These are phyloP conservation scores for Sporothrix humicola DNA, from an alignment of 2,329 filamentous ascomycete species.

Conservation along the genomic window DNA sequence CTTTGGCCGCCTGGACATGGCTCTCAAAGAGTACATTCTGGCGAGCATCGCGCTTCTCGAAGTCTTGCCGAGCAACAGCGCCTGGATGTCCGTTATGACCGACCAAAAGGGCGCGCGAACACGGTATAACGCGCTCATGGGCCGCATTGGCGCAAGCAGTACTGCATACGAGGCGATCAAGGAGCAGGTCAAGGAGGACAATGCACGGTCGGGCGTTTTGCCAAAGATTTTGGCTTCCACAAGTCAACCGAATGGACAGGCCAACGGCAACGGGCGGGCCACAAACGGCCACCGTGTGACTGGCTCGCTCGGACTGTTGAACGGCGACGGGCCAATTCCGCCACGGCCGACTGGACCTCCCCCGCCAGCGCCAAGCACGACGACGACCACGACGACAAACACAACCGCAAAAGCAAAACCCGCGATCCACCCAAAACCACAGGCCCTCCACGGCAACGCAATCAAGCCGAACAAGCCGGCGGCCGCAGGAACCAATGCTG, in stretches of 20 bases:
- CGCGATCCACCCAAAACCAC: conserved; percentile 68
- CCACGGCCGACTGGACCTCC: not conserved
- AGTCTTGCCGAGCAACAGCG: conserved; percentile 75
- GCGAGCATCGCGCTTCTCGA: conserved; percentile 80
- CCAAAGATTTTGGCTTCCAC: conserved; percentile 45
- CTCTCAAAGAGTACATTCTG: conserved; percentile 82
- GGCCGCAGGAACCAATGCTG: conserved; percentile 36
- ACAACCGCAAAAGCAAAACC: conserved; percentile 49
- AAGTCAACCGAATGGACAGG: not conserved
- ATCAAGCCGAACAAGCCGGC: conserved; percentile 48
- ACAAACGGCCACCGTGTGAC: conserved; percentile 33
- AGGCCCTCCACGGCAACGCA: conserved; percentile 67
- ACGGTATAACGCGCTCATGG: conserved; percentile 57
- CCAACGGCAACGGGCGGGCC: conserved; percentile 1
- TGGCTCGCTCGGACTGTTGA: conserved; percentile 14
- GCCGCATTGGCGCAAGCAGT: conserved; percentile 56
- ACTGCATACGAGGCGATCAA: conserved; percentile 63
- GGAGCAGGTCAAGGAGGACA: conserved; percentile 65
- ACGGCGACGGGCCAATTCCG: not conserved
- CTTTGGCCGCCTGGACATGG: conserved; percentile 72
- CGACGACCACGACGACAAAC: not conserved
- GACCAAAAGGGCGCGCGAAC: conserved; percentile 57
- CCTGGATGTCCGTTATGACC: conserved; percentile 69
- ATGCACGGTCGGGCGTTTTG: conserved; percentile 64
- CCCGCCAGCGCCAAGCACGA: not conserved